Conservation (phyloP, 176 grass and related monocot genomes). For the Bothriochloa decipiens region DNA sequence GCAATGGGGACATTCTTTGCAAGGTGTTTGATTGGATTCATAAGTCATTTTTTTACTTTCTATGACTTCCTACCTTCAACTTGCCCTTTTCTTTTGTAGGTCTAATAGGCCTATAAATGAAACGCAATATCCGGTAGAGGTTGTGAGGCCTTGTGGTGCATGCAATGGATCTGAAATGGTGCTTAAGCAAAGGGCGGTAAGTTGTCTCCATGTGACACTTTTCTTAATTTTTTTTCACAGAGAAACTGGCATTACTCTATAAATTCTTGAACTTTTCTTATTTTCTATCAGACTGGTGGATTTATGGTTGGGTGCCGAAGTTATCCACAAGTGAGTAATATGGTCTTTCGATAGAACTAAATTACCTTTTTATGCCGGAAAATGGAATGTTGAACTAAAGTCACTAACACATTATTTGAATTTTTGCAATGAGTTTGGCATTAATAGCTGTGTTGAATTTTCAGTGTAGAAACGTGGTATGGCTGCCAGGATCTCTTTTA, state of each 20-base stretch:
- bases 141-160: slow-evolving; percentile 71
- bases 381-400: not conserved
- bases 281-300: slow-evolving; percentile 62
- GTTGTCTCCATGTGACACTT: slow-evolving; percentile 33
- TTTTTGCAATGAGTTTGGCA: not conserved
- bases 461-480: slow-evolving; percentile 93
- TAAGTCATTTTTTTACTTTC: slow-evolving; percentile 33
- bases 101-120: slow-evolving; percentile 68
- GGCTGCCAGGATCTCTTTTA: slow-evolving; percentile 87
- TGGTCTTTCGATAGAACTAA: slow-evolving; percentile 27
- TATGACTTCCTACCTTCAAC: slow-evolving; percentile 30
- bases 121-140: slow-evolving; percentile 53
- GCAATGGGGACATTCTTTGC: slow-evolving; percentile 93
- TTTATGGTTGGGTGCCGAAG: slow-evolving; percentile 83
- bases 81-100: slow-evolving; percentile 49
- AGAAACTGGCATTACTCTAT: not conserved
- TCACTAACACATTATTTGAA: not conserved
- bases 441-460: slow-evolving; percentile 41
- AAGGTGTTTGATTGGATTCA: slow-evolving; percentile 59
- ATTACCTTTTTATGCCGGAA: not conserved
- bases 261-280: slow-evolving; percentile 20
- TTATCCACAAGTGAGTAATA: slow-evolving; percentile 67
- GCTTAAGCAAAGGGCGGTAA: slow-evolving; percentile 65
- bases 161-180: slow-evolving; percentile 87
- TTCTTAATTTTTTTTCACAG: slow-evolving; percentile 4